phyloP scores from a whole-genome alignment of 441 rosid genomes.

The Manihot esculenta region DNA sequence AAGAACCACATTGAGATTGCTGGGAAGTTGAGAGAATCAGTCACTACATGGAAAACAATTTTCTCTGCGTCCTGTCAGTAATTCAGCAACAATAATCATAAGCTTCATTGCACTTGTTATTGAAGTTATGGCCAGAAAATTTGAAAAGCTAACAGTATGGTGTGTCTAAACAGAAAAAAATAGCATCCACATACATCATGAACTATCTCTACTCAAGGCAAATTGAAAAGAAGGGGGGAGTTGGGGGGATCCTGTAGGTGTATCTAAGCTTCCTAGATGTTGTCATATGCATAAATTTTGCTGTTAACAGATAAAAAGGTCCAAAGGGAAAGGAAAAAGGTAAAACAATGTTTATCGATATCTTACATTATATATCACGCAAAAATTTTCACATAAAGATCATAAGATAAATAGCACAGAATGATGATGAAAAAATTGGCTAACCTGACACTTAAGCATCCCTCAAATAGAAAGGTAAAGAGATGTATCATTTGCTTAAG shows the following conservation, averaged over 20 bases:
- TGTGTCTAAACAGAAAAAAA: neutral
- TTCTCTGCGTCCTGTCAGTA: conserved; percentile 71
- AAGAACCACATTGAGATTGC: conserved; percentile 95
- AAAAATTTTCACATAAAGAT: neutral
- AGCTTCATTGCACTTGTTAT: neutral
- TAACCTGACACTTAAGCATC: neutral
- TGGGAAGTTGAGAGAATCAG: conserved; percentile 81
- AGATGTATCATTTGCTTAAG: neutral
- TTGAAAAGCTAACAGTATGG: neutral
- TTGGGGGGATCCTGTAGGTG: too few relatives aligned
- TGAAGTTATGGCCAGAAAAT: neutral
- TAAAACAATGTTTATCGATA: neutral
- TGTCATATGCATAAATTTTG: neutral
- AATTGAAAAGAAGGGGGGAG: neutral
- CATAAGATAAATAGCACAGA: neutral
- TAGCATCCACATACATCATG: neutral
- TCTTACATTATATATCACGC: neutral
- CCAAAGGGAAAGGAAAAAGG: neutral
- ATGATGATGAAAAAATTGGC: neutral
- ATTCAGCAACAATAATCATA: conserved; percentile 15
- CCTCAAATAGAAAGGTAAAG: neutral
- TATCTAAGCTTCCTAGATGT: neutral
- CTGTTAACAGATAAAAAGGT: neutral
- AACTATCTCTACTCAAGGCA: neutral
- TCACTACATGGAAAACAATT: conserved; percentile 75